These are phyloP conservation scores for Fusarium albidum DNA, from an alignment of 2,329 filamentous ascomycete genomes.

Conservation along the genomic window DNA sequence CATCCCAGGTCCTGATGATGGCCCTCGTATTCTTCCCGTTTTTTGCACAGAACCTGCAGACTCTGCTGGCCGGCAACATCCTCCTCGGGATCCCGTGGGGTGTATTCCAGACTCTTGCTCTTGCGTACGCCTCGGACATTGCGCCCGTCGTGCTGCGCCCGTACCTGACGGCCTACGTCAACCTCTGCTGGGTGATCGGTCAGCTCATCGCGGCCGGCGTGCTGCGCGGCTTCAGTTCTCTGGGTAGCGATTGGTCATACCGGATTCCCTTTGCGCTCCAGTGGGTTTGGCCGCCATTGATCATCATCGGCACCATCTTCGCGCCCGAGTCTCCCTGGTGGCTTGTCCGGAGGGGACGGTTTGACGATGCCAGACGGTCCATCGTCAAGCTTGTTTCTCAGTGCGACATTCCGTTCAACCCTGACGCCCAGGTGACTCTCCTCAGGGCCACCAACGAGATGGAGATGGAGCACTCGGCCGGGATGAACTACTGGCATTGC, in stretches of 20 bases:
- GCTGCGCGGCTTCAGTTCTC: constrained; percentile 49
- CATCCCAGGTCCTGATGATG: constrained; percentile 56
- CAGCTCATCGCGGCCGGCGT: constrained; percentile 55
- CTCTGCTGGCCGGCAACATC: constrained; percentile 64
- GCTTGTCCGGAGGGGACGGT: constrained; percentile 46
- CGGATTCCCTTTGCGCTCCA: constrained; percentile 58
- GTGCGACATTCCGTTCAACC: constrained; percentile 29
- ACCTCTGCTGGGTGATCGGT: constrained; percentile 60
- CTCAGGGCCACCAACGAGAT: constrained; percentile 52
- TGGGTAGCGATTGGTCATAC: constrained; percentile 54
- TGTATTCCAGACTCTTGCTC: constrained; percentile 60
- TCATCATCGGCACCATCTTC: constrained; percentile 52
- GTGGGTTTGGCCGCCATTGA: constrained; percentile 57
- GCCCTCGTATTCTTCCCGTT: constrained; percentile 68
- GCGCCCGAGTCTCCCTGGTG: constrained; percentile 61
- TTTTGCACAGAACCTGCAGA: constrained; percentile 62
- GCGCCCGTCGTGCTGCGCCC: constrained; percentile 65
- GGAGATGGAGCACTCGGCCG: constrained; percentile 50
- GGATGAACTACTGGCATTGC: constrained; percentile 56
- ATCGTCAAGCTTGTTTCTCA: constrained; percentile 38
- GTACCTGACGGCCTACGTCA: constrained; percentile 58
- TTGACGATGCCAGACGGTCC: constrained; percentile 27
- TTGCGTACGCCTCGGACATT: constrained; percentile 72
- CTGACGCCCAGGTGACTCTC: constrained; percentile 32
- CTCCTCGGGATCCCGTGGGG: constrained; percentile 65